These are phyloP conservation scores for Nepenthes mirabilis DNA, from an alignment of 148 eudicot genomes.

Conservation along the genomic window DNA sequence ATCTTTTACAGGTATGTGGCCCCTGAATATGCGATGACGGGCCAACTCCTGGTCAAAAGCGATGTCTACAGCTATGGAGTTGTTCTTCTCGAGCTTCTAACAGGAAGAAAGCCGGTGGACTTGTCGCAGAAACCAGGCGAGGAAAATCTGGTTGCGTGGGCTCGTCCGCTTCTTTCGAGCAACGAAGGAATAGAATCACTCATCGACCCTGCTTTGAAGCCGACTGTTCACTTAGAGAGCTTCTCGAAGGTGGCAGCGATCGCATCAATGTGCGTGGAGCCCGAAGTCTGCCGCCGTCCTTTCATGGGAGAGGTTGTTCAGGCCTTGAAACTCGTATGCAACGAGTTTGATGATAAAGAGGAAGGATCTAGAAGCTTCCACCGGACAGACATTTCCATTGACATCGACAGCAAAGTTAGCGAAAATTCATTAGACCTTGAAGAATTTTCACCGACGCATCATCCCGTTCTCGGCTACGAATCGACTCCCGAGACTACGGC, in stretches of 20 bases:
- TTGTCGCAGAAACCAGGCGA: constrained; percentile 80
- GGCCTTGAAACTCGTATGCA: constrained; percentile 75
- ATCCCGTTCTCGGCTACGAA: constrained; percentile 20
- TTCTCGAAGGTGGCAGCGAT: constrained; percentile 71
- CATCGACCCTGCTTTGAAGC: constrained; percentile 40
- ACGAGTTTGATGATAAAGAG: constrained; percentile 50
- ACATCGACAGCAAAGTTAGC: constrained; percentile 17
- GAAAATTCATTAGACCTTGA: constrained; percentile 24
- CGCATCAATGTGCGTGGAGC: constrained; percentile 94
- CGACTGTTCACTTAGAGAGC: constrained; percentile 31
- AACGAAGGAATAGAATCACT: constrained; percentile 42
- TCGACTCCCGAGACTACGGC: constrained; percentile 16
- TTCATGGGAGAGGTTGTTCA: constrained; percentile 98
- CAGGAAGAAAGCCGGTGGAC: constrained; percentile 90
- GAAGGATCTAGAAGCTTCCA: constrained; percentile 15
- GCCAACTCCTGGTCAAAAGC: constrained; percentile 88
- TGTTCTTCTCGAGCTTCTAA: constrained; percentile 95
- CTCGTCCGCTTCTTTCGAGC: constrained; percentile 64
- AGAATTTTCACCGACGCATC: constrained; percentile 19
- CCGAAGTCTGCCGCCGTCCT: constrained; percentile 84
- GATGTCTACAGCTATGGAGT: constrained; percentile 97
- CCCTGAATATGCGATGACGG: constrained; percentile 95
- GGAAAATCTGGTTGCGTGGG: constrained; percentile 89
- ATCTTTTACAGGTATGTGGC: constrained; percentile 58
- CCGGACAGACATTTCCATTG: constrained; percentile 17